Base-by-base conservation (phyloP, 495 filamentous ascomycete species). In the Pseudomonodictys pantanalensis region DNA sequence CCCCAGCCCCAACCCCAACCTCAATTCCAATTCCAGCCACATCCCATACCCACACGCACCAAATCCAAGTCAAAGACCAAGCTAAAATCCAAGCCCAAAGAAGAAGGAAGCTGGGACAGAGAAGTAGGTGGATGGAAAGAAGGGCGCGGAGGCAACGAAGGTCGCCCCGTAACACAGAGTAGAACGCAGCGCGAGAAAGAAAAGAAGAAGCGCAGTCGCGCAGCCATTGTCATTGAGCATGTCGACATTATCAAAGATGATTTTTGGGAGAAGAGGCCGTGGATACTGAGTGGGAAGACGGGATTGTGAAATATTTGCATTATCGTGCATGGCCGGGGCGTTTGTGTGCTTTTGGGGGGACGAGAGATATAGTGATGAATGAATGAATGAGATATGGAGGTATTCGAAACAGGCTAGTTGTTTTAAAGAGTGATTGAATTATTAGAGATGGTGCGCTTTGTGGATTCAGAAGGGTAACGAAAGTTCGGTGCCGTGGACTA, bases 241-340 rank as follows among this genome's bases (percentile, higher is more conserved):
- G 75, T 90, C 52, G 93, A 98, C 73, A 87, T 98, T 68, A 97
- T 97, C 69, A 88, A 86, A 58, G 88, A 97, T 75, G 87, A 88
- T 6, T 97, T 98, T 72, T 98, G 92, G 93, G 80, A 88, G 58
- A 77, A 78, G 64, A 78, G 88, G 66, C 90, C 91, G 7, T 96
- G 92, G 89, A 81, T 98, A 56, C 71, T 97, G 52, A 87, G 83
- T 15, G 84, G 86, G 52, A 88, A 84, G 66, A 83, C 87, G 22
- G 58, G 56, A 85, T 86, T n/a, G 38, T 38, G 42, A 11, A 25
- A 38, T 12, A 3, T 28, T n/a, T n/a, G n/a, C n/a, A n/a, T n/a
- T n/a, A n/a, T n/a, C n/a, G n/a, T n/a, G n/a, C n/a, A n/a, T n/a
- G n/a, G n/a, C n/a, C n/a, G n/a, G n/a, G n/a, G n/a, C n/a, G n/a